Evolutionary conservation across 352 stramenopile genomes (phyloP).

Genomic region (Phytophthora podocarpi): DNA sequence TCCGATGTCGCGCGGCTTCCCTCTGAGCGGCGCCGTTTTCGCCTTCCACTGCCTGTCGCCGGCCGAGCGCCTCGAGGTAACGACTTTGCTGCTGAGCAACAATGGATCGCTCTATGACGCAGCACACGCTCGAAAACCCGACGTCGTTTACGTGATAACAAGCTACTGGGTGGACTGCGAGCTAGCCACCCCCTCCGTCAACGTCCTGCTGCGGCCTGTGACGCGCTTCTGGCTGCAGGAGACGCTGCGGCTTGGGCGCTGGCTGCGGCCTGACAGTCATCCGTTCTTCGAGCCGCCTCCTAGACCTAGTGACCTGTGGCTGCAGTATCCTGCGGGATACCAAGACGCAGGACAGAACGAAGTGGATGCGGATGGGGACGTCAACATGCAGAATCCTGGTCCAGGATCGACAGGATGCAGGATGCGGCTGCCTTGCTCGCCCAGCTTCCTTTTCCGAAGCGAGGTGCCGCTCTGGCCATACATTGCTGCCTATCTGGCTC

Average conservation of each 20-base stretch:
- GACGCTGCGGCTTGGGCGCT: constrained; percentile 41
- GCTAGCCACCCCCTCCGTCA: neutral
- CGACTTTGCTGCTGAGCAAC: constrained; percentile 8
- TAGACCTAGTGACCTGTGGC: neutral
- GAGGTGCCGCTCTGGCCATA: constrained; percentile 80
- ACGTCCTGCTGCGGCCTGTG: constrained; percentile 22
- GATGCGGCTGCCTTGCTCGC: constrained; percentile 55
- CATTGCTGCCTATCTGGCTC: constrained; percentile 46
- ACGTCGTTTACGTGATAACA: constrained; percentile 48
- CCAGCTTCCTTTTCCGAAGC: constrained; percentile 28
- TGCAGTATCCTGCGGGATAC: constrained; percentile 55
- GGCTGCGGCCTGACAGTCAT: constrained; percentile 39
- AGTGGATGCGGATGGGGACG: constrained; percentile 20
- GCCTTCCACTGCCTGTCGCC: constrained; percentile 36
- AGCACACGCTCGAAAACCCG: neutral
- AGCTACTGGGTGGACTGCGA: constrained; percentile 56
- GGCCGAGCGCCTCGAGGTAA: constrained; percentile 17
- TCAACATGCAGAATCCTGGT: constrained; percentile 20
- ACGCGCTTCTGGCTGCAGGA: constrained; percentile 69
- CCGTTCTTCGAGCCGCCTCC: constrained; percentile 56
- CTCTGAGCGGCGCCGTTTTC: constrained; percentile 36
- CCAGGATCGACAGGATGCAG: constrained; percentile 5
- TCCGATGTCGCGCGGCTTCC: constrained; percentile 28
- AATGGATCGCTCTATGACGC: constrained; percentile 21
- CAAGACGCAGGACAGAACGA: constrained; percentile 13